Evolutionary conservation across 371 early-diverging fungal genomes (phyloP).

Genomic region (Actinomortierella ambigua): DNA sequence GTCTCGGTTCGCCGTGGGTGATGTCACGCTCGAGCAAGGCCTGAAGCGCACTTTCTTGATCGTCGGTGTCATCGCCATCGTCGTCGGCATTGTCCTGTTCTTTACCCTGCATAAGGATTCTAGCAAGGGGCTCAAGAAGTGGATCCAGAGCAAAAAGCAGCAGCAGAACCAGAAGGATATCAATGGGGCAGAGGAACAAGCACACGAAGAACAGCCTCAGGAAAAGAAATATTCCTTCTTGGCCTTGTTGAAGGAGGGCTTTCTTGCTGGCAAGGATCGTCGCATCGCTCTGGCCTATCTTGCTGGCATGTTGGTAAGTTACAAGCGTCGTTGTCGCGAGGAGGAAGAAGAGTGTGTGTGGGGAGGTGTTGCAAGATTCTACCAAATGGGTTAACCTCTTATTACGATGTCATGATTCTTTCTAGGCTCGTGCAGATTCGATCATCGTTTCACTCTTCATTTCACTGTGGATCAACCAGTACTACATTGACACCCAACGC

Average conservation of each 20-base stretch:
- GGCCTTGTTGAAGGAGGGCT: too few species aligned
- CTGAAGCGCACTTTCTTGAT: conserved; percentile 24
- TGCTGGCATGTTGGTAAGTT: conserved; percentile 53
- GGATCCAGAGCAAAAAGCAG: not conserved
- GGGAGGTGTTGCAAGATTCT: too few species aligned
- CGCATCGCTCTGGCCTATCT: conserved; percentile 56
- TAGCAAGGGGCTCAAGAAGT: not conserved
- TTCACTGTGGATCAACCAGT: conserved; percentile 68
- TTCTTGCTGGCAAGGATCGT: conserved; percentile 47
- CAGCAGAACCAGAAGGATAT: not conserved
- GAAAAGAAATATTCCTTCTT: conserved; percentile 4
- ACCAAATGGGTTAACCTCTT: too few species aligned
- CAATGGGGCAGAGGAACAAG: too few species aligned
- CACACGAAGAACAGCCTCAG: too few species aligned
- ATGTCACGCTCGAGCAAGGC: conserved; percentile 15
- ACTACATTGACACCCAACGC: conserved; percentile 56
- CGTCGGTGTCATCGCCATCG: conserved; percentile 45
- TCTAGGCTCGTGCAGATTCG: conserved; percentile 69
- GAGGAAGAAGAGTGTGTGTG: too few species aligned
- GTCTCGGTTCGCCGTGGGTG: conserved; percentile 23
- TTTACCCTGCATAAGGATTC: conserved; percentile 38
- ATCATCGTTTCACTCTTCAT: conserved; percentile 70
- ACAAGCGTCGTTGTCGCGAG: too few species aligned
- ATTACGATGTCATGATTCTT: conserved; percentile 3
- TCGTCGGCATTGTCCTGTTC: conserved; percentile 31